Base-by-base conservation (phyloP, 116 monocot species). In the Posidonia oceanica region DNA sequence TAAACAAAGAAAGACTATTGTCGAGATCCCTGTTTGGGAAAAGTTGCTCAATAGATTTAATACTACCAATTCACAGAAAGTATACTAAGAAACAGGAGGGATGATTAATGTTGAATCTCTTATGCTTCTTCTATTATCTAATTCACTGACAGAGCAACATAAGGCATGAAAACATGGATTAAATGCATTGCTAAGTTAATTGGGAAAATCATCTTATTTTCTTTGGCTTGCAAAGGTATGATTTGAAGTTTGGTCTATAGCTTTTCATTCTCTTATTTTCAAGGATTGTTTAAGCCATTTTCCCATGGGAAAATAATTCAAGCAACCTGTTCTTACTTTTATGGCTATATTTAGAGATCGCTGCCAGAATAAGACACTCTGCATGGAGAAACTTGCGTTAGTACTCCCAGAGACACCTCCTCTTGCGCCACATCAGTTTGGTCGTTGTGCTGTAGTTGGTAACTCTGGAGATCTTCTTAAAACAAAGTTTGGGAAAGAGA, bases 381-480 rank as follows among this genome's bases (percentile, higher is more conserved):
- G 97, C 75, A 69, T 89, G 82, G 97, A 97, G 72, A 97, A 97
- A 61, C 91, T 97, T 68, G 68, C 91, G 6, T 39, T 85, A 61
- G 97, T 92, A 54, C 92, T 97, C 66, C 92, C 92, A 55, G 83
- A 89, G 76, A 89, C 80, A 66, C 85, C 92, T 12, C 92, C 97
- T 39, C 80, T 80, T 70, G 59, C 79, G 20, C 97, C 97, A 15
- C 85, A 73, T 11, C 97, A 92, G 63, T 97, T 85, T 85, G 83
- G 71, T 51, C 76, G 84, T 16, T 97, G 97, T 82, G 97, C 97
- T 70, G 97, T 97, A 59, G 83, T 97, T 85, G 97, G 97, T 21
- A 97, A 97, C 74, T 97, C 97, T 64, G 97, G 97, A 18, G 92
- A 97, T 77, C 92, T 97, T 81, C 81, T 97, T 37, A 89, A 92